Conservation (phyloP, 345 rosid genomes). For the Eucalyptus cladocalyx region DNA sequence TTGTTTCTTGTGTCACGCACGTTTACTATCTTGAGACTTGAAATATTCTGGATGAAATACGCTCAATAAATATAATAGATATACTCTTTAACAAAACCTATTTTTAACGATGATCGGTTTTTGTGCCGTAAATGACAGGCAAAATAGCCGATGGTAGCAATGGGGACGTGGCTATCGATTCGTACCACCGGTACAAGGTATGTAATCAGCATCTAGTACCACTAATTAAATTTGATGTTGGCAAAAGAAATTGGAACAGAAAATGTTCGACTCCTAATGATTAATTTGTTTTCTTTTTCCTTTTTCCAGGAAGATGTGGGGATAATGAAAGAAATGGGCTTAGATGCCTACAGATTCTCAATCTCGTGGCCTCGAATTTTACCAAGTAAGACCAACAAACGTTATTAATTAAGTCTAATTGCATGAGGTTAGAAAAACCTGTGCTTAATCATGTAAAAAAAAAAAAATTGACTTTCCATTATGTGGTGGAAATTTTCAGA, state of each 20-base stretch:
- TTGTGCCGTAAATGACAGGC: background rate
- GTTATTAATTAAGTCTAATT: background rate
- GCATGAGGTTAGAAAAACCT: background rate
- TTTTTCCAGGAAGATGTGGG: conserved; percentile 10
- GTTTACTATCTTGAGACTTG: background rate
- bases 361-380: conserved; percentile 27
- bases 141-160: conserved; percentile 29
- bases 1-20: background rate
- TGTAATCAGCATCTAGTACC: background rate
- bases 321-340: conserved; percentile 19
- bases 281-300: no score
- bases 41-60: background rate
- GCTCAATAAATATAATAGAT: background rate
- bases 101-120: background rate
- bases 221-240: background rate
- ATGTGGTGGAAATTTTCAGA: background rate
- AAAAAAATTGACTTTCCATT: background rate
- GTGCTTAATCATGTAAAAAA: background rate
- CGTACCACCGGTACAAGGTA: conserved; percentile 49
- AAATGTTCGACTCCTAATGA: no score
- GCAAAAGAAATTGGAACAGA: background rate
- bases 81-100: background rate
- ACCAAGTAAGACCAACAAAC: conserved; percentile 6
- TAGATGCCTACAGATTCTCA: conserved; percentile 29
- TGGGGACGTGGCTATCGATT: conserved; percentile 40